Base-by-base conservation (phyloP, 2,329 filamentous ascomycete species). In the Cryphonectria radicalis region DNA sequence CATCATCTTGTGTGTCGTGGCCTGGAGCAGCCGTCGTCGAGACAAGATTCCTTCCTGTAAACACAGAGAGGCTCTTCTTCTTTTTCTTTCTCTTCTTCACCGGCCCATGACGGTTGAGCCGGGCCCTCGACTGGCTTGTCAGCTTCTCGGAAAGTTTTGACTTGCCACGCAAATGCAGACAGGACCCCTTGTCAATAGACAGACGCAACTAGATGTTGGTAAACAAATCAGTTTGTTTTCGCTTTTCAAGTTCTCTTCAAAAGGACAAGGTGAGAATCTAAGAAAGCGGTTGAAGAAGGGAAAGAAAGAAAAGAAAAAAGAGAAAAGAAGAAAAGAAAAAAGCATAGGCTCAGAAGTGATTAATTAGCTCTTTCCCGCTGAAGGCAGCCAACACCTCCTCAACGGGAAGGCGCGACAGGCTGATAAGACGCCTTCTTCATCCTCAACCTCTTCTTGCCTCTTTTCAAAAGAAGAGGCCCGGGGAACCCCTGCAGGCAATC, bases 141-240 rank as follows among this genome's bases (percentile, higher is more conserved):
- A 50, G 46, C 57, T 10, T 59, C 64, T 63, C 46, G 42, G n/a
- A n/a, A n/a, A 22, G 13, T 28, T 67, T 43, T 32, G 32, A 62
- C 60, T 22, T 68, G 68, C 60, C 65, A 55, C 8, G 53, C 68
- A 32, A 46, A 55, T 17, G 60, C 68, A 32, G 57, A 55, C 35
- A 17, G 14, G 14, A 11, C 42, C 14, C 42, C 14, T 43, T 43
- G 42, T 43, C 42, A 43, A 17, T 43, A 13, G 4, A 17, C 42
- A 6, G 14, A 43, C 14, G 3, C 42, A 5, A 4, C 4, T 13
- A 43, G 42, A 43, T 17, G 14, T 43, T 43, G 42, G 14, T 43
- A 19, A 6, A 43, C 40, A 43, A 17, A 13, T 43, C 42, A 43
- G 1, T 43, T 14, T 17, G 42, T 43, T 43, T 43, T 43, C 14